Evolutionary conservation across 1,284 basidiomycete species (phyloP).

Genomic region (Cryptococcus sp.): DNA sequence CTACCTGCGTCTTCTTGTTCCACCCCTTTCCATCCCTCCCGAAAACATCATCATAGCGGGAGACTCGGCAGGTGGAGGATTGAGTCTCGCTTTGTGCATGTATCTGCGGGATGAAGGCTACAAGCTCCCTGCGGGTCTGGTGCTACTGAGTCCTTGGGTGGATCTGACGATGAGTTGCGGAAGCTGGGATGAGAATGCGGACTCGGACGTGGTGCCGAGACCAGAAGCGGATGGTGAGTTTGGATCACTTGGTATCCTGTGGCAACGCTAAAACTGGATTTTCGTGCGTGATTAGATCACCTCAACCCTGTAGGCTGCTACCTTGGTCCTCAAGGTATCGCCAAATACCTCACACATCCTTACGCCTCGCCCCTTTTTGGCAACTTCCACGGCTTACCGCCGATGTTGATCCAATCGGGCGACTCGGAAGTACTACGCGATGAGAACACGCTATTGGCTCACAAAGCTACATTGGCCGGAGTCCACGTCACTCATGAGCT

Average conservation of each 20-base stretch:
- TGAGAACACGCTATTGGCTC: slow-evolving; percentile 87
- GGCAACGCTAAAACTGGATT: not conserved
- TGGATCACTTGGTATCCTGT: not conserved
- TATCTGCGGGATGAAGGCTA: slow-evolving; percentile 87
- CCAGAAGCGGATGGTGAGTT: slow-evolving; percentile 61
- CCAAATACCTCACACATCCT: slow-evolving; percentile 87
- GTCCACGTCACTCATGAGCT: slow-evolving; percentile 88
- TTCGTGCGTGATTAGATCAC: slow-evolving; percentile 61
- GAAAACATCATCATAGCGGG: slow-evolving; percentile 86
- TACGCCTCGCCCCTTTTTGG: slow-evolving; percentile 97
- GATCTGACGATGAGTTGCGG: slow-evolving; percentile 95
- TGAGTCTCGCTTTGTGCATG: slow-evolving; percentile 82
- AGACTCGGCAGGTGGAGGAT: slow-evolving; percentile 90
- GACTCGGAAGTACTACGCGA: slow-evolving; percentile 93
- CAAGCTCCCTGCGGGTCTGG: slow-evolving; percentile 74
- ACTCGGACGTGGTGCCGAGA: slow-evolving; percentile 77
- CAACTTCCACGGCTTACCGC: slow-evolving; percentile 81
- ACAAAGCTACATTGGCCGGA: slow-evolving; percentile 86
- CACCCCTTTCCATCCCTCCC: slow-evolving; percentile 80
- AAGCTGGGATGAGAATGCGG: slow-evolving; percentile 92
- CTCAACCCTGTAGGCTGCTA: slow-evolving; percentile 92
- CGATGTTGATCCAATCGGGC: slow-evolving; percentile 88
- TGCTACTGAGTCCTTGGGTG: slow-evolving; percentile 92
- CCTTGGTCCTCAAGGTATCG: slow-evolving; percentile 76
- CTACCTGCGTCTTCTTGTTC: slow-evolving; percentile 84